phyloP scores from a whole-genome alignment of 2,329 filamentous ascomycete genomes.

The Aspergillus pseudoglaucus region DNA sequence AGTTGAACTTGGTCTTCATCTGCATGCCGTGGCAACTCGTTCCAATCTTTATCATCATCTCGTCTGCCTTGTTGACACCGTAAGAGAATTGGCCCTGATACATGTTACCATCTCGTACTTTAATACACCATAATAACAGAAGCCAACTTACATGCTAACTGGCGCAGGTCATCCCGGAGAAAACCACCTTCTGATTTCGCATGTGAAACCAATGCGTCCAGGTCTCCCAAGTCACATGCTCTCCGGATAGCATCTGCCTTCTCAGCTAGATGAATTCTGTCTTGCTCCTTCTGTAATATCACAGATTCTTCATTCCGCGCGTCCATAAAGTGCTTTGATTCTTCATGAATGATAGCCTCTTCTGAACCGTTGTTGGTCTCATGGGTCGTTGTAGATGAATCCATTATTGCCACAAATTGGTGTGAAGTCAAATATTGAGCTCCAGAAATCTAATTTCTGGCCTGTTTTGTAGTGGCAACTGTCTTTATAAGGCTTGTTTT shows the following conservation, averaged over 20 bases:
- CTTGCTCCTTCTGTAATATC: constrained; percentile 2
- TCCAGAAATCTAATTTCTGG: no score
- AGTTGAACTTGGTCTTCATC: constrained; percentile 89
- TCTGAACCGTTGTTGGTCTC: background rate
- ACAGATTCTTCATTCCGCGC: constrained; percentile 2
- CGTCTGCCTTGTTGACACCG: constrained; percentile 26
- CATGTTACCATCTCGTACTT: constrained; percentile 9
- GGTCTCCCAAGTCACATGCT: constrained; percentile 55
- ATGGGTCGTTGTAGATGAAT: background rate
- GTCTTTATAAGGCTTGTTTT: no score
- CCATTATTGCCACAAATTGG: background rate
- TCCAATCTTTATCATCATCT: constrained; percentile 44
- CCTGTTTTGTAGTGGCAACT: no score
- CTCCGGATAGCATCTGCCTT: constrained; percentile 49
- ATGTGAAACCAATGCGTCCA: constrained; percentile 50
- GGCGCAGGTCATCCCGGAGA: constrained; percentile 60
- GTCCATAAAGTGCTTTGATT: constrained; percentile 2
- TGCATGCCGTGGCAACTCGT: constrained; percentile 62
- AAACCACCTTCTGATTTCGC: constrained; percentile 63
- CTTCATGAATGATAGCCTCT: background rate
- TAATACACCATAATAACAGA: background rate
- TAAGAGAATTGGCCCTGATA: constrained; percentile 45
- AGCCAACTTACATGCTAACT: constrained; percentile 64
- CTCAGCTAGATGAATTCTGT: constrained; percentile 8
- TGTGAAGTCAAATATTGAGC: no score